Percentiles rank a stretch among this genome's conserved stretches.
Evolutionary conservation across 208 protist species (phyloP).

Genomic region (Leishmania mexicana): DNA sequence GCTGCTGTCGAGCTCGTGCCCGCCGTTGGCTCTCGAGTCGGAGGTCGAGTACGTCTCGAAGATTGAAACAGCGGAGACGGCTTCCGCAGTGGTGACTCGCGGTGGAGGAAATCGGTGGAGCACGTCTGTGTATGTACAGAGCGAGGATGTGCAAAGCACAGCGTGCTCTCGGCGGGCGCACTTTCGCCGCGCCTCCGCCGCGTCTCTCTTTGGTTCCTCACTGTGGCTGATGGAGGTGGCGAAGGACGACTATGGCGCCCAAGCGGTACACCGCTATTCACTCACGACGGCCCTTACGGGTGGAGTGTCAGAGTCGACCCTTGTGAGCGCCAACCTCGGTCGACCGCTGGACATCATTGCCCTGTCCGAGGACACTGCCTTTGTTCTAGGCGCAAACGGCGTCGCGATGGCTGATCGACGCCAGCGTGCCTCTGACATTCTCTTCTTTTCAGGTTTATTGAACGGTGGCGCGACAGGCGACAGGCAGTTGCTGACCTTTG

Average conservation of each 20-base stretch:
- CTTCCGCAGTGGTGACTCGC: conserved; percentile 20
- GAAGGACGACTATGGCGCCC: not conserved
- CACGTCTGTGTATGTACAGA: conserved; percentile 24
- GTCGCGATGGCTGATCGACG: conserved; percentile 19
- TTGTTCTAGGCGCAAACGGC: conserved; percentile 18
- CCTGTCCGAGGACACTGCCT: conserved; percentile 14
- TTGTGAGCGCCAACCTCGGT: not conserved
- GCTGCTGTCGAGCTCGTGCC: conserved; percentile 6
- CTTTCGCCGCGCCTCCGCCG: conserved; percentile 8
- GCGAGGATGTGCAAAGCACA: not conserved
- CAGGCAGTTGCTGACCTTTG: conserved; percentile 20
- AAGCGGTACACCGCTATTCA: conserved; percentile 6
- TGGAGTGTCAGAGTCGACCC: not conserved
- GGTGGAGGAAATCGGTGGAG: conserved; percentile 3
- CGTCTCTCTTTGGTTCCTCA: conserved; percentile 5
- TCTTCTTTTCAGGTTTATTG: not conserved
- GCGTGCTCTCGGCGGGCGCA: not conserved
- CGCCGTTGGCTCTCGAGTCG: conserved; percentile 17
- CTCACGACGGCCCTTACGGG: conserved; percentile 13
- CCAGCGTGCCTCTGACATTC: not conserved
- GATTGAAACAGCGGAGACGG: not conserved
- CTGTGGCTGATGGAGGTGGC: conserved; percentile 23
- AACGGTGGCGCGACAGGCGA: conserved; percentile 19
- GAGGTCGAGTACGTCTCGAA: conserved; percentile 21
- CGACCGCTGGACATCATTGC: conserved; percentile 25